Conservation (phyloP, 1,284 basidiomycete species). For the Fomitopsis palustris region DNA sequence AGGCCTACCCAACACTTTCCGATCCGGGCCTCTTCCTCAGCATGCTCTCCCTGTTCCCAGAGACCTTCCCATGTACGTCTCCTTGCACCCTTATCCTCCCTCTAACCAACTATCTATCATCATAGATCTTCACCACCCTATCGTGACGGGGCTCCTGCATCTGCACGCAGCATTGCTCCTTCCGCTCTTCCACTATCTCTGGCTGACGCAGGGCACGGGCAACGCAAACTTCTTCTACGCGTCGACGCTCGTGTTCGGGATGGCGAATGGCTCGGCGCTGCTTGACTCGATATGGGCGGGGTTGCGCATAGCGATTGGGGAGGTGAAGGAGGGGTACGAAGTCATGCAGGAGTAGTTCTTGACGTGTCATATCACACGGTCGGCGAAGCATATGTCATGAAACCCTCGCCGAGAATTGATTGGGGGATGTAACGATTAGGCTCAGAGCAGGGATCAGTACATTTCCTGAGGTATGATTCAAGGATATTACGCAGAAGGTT, state of each 20-base stretch:
- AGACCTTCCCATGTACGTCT: constrained; percentile 73
- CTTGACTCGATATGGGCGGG: constrained; percentile 83
- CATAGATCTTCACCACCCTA: constrained; percentile 84
- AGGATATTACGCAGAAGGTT: not conserved
- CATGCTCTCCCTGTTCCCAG: constrained; percentile 81
- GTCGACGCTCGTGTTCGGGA: constrained; percentile 88
- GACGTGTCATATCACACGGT: not conserved
- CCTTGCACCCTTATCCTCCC: not conserved
- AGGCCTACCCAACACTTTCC: constrained; percentile 88
- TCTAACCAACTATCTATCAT: not conserved
- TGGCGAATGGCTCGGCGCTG: constrained; percentile 81
- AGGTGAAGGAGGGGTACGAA: constrained; percentile 46
- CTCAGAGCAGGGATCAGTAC: too few relatives aligned
- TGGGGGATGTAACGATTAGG: too few relatives aligned
- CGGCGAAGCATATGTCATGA: too few relatives aligned
- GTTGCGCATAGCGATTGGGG: constrained; percentile 64
- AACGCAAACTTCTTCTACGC: constrained; percentile 99
- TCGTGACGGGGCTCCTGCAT: constrained; percentile 83
- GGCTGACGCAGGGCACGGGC: constrained; percentile 89
- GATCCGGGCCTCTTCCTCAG: constrained; percentile 87
- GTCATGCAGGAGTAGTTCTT: constrained; percentile 51
- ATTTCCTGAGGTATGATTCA: not conserved
- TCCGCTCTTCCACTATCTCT: constrained; percentile 89
- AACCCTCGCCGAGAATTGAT: too few relatives aligned
- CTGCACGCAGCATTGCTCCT: constrained; percentile 85